These are phyloP conservation scores for Crotalaria pallida DNA, from an alignment of 306 rosid genomes.

Conservation along the genomic window DNA sequence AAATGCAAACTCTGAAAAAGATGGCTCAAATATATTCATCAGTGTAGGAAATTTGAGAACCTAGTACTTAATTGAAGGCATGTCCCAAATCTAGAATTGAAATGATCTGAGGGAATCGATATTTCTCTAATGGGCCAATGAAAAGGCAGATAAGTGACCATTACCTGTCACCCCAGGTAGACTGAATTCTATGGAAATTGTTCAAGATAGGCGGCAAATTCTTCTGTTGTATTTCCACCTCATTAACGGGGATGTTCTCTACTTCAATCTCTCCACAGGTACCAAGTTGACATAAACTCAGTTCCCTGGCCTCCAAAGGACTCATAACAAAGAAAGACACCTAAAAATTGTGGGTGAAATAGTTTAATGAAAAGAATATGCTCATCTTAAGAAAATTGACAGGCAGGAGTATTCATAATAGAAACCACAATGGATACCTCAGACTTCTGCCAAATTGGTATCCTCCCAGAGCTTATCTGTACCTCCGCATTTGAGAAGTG, in stretches of 20 bases:
- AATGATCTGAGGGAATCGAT: not conserved
- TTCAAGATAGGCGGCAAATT: conserved; percentile 75
- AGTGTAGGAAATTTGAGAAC: not conserved
- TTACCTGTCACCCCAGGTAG: conserved; percentile 80
- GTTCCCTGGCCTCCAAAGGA: conserved; percentile 41
- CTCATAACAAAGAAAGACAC: conserved; percentile 66
- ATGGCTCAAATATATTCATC: not conserved
- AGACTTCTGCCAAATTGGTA: conserved; percentile 83
- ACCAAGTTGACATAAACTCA: conserved; percentile 23
- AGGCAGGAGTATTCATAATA: conserved; percentile 11
- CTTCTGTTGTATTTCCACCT: conserved; percentile 77
- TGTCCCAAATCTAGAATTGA: conserved; percentile 1
- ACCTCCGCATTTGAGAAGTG: conserved; percentile 91
- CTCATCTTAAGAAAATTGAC: conserved; percentile 12
- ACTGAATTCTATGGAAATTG: conserved; percentile 58
- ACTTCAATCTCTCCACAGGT: conserved; percentile 73
- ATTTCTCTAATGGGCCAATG: not conserved
- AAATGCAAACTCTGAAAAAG: not conserved
- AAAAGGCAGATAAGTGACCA: conserved; percentile 3
- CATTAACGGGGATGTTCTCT: conserved; percentile 60
- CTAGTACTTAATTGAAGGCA: conserved; percentile 12
- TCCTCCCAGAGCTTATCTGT: conserved; percentile 73
- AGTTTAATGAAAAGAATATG: conserved; percentile 22
- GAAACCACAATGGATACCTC: conserved; percentile 51
- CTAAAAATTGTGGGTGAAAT: conserved; percentile 32